Percentiles rank a stretch among this genome's conserved stretches.
Evolutionary conservation across 345 rosid genomes (phyloP).

Genomic region (Sisymbrium irio): DNA sequence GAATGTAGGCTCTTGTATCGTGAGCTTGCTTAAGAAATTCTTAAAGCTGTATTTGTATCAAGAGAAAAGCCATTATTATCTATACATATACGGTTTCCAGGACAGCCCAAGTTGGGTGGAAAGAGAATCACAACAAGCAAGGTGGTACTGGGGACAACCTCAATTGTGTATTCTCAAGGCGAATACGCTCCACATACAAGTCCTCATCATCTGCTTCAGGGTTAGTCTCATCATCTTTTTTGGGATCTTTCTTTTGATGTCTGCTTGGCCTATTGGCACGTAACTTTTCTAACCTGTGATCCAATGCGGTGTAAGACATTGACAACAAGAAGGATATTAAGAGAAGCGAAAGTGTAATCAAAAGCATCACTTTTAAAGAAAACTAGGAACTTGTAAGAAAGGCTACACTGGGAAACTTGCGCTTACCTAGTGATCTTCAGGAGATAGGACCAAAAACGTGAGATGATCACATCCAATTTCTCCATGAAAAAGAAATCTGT

Average conservation of each 20-base stretch:
- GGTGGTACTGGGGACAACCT: constrained; percentile 45
- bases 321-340: constrained; percentile 12
- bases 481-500: constrained; percentile 79
- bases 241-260: constrained; percentile 49
- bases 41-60: constrained; percentile 45
- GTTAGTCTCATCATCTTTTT: constrained; percentile 64
- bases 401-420: constrained; percentile 3
- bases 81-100: constrained; percentile 1
- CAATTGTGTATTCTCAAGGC: constrained; percentile 75
- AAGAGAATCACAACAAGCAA: constrained; percentile 12
- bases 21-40: constrained; percentile 65
- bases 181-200: constrained; percentile 68
- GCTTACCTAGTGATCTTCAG: constrained; percentile 65
- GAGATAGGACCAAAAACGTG: constrained; percentile 72
- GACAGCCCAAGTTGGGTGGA: not conserved
- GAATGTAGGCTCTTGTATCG: constrained; percentile 89
- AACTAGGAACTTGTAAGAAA: not conserved
- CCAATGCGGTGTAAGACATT: constrained; percentile 19
- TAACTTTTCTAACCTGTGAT: constrained; percentile 65
- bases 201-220: constrained; percentile 51
- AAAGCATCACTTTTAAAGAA: not conserved
- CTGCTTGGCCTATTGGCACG: constrained; percentile 44
- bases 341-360: not conserved
- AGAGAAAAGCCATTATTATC: constrained; percentile 15
- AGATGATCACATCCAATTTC: constrained; percentile 76